Base-by-base conservation (phyloP, 2,329 filamentous ascomycete species). In the Stemphylium vesicarium region DNA sequence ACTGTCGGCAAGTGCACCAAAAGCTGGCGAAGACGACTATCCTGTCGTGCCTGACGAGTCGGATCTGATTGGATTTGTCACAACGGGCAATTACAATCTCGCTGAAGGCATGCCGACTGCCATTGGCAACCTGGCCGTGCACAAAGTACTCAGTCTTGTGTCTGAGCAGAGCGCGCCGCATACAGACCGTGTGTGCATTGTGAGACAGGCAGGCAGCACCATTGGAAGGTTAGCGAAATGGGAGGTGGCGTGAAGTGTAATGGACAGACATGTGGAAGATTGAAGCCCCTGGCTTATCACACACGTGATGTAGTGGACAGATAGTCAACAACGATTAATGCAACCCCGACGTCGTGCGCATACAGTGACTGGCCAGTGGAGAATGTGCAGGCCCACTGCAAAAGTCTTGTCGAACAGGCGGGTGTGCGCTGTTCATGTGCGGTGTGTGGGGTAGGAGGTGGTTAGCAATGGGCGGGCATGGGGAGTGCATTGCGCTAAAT, bases 41-140 rank as follows among this genome's bases (percentile, higher is more conserved):
- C 88, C 88, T 0, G 70, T 86, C 0, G 86, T 92, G n/a, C 94
- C 94, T 0, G 81, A 82, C 9, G 86, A 87, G 58, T 81, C 84
- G 18, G 90, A 97, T 71, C 80, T 98, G 11, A 85, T 98, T 45
- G 95, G 95, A 0, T 99, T 96, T 72, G 88, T 97, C 20, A 97
- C 92, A 2, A 89, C 89, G 1, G 95, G 94, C 0, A 88, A 90
- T 45, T 96, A 89, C 72, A 92, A 89, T 66, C 82, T 98, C 2
- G 84, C 85, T 2, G 85, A 89, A 60, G 95, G 94, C 0, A 84
- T 83, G 62, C 90, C 89, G 0, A 87, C 86, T 13, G 94, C 88
- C 0, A 81, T 98, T 55, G 95, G 90, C 0, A 88, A 84, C 44
- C 70, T 98, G 22, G 79, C 85, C 12, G 78, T 88, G 0, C 79